Base-by-base conservation (phyloP, 139 green algal genomes). In the Picochlorum sp. region DNA sequence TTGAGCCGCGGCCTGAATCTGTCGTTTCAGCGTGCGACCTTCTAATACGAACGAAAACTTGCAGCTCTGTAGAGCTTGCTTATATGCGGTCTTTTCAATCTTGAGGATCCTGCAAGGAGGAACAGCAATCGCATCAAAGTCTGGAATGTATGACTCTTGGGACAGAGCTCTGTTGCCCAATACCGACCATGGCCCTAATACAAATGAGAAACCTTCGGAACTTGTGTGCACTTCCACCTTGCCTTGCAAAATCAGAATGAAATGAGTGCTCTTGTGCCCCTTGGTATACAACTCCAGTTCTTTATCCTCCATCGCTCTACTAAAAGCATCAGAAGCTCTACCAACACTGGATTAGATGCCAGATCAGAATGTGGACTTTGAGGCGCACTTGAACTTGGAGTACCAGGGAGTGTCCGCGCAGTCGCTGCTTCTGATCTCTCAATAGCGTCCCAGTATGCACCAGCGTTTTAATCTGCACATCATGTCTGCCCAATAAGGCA, bases 121-220 rank as follows among this genome's bases (percentile, higher is more conserved):
- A 45, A 62, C 14, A 10, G 30, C 56, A 20, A 49, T 28, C 7
- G 56, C 56, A 62, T 45, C 30, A 45, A 62, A 62, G 14, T 62
- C 56, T 47, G 56, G 56, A 30, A 62, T 28, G 26, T 62, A 62
- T 20, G 41, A 7, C 4, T 45, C 15, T 6, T 45, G 28, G 26
- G 30, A 24, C 28, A 62, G n/a, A 21, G 56, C 56, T 45, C 56
- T 62, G n/a, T 62, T 62, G 24, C 56, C 56, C 26, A 62, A 28
- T 2, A 45, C n/a, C 14, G 56, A 62, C 56, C 56, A 62, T 47
- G 56, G 56, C 2, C 56, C 56, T 10, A 62, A n/a, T 18, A 47
- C 56, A 21, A 62, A 62, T 15, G 28, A 45, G 23, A 62, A 62
- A 4, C 24, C 56, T 45, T 62, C 56, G 0, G 26, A 47, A 4